phyloP scores from a whole-genome alignment of 2,329 filamentous ascomycete species.

The Rugonectria rugulosa region DNA sequence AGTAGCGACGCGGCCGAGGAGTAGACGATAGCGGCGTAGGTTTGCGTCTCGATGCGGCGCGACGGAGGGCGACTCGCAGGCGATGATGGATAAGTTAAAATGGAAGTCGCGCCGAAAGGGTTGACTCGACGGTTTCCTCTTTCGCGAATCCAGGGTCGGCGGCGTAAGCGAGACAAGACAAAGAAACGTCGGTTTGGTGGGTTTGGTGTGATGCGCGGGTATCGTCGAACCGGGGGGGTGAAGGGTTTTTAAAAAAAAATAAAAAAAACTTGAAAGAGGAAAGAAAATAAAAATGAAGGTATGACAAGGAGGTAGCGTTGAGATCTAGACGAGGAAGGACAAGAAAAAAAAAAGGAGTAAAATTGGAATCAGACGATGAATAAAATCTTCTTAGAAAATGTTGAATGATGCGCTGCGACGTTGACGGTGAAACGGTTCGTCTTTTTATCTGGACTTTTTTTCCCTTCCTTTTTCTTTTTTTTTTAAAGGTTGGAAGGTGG shows the following conservation, averaged over 20 bases:
- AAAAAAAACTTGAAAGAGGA: too few species aligned
- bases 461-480: too few species aligned
- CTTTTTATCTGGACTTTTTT: too few species aligned
- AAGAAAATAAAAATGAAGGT: conserved; percentile 5
- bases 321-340: conserved; percentile 1
- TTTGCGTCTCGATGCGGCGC: conserved; percentile 7
- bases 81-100: not conserved
- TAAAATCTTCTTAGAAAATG: not conserved
- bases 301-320: not conserved
- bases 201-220: conserved; percentile 13
- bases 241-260: too few species aligned
- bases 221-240: conserved; percentile 10
- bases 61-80: not conserved
- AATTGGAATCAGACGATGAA: not conserved
- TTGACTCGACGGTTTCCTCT: conserved; percentile 20
- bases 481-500: too few species aligned
- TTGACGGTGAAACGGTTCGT: not conserved
- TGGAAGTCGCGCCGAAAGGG: conserved; percentile 18
- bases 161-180: conserved; percentile 19
- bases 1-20: conserved; percentile 23
- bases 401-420: conserved; percentile 11
- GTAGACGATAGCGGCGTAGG: conserved; percentile 11
- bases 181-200: conserved; percentile 6
- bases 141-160: conserved; percentile 20
- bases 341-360: conserved; percentile 3